Evolutionary conservation across 768 basidiomycete genomes (phyloP).

Genomic region (Suillus americanus): DNA sequence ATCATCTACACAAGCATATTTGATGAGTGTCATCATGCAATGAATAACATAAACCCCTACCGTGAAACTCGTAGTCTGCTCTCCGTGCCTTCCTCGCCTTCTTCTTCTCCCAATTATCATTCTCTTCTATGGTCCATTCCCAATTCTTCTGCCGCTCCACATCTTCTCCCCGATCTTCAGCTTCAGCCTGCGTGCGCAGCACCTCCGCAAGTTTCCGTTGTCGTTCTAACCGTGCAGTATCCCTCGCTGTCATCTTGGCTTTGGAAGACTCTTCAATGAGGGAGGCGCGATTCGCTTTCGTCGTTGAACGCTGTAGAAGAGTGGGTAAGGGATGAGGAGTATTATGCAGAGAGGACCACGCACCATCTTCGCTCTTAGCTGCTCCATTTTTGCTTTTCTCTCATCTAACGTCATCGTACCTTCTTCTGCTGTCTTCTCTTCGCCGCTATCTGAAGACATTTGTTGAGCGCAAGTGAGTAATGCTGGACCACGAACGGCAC

Average conservation of each 20-base stretch:
- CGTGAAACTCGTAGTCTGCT: constrained; percentile 90
- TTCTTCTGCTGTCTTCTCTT: constrained; percentile 14
- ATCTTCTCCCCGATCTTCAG: constrained; percentile 91
- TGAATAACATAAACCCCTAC: constrained; percentile 41
- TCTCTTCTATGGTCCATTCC: constrained; percentile 95
- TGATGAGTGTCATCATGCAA: neutral
- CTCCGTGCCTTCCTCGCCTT: constrained; percentile 76
- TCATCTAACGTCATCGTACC: constrained; percentile 59
- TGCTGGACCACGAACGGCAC: neutral
- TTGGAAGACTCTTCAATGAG: constrained; percentile 83
- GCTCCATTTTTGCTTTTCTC: constrained; percentile 73
- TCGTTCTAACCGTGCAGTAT: constrained; percentile 80
- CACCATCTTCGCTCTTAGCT: constrained; percentile 80
- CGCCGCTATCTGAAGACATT: constrained; percentile 15
- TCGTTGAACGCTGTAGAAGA: constrained; percentile 61
- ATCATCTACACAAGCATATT: constrained; percentile 59
- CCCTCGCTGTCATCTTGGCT: constrained; percentile 73
- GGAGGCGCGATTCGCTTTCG: constrained; percentile 82
- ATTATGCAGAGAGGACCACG: constrained; percentile 4
- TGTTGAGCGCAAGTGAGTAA: neutral
- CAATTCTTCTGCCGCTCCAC: constrained; percentile 89
- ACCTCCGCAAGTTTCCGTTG: constrained; percentile 90
- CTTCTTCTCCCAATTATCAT: constrained; percentile 96
- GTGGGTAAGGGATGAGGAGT: neutral
- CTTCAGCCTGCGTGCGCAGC: constrained; percentile 81